Evolutionary conservation across 805 yeast genomes (phyloP), one percentile per base, ranked within the genome.

Genomic region (Metschnikowia lochheadii): DNA sequence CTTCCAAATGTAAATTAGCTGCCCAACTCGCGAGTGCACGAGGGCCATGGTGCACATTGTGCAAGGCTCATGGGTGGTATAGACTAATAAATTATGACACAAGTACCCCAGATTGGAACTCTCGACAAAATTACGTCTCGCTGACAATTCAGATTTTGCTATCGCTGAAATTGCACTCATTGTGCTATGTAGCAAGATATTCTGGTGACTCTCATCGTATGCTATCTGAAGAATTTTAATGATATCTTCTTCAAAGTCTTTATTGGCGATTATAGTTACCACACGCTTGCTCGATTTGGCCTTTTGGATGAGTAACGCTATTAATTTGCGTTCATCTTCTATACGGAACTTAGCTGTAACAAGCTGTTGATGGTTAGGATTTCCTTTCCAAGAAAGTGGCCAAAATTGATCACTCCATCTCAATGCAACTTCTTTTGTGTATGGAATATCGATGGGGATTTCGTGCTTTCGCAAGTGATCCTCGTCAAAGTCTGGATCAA

Each of bases 21-120:
- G 73, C 14, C 82, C 77, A 0, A 94, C 78, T 44, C 99, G 74
- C 1, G 98, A 92, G 64, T 94, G 99, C 10, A 91, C 84, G 38
- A 94, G 72, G 0, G 98, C 98, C 99, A 94, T 94, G 6, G 88
- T 71, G 62, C 99, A 94, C 97, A 92, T 94, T 0, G 89, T 80
- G 61, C 99, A 94, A 0, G 99, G 99, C 65, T 94, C 99, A 63
- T 90, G 96, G 0, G 96, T 86, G 1, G 95, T 87, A 62, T 87
- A 89, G 0, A 94, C 89, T 53, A 87, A 83, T 56, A 82, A 77
- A 48, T 84, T 80, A 34, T 85, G 78, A 63, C 98, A 91, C 2
- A 94, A 74, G 62, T 94, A 94, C 31, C 65, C 62, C 13, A 46
- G 60, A 56, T 52, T 66, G 14, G 40, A 44, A 11, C 52, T 49